Evolutionary conservation across 805 yeast species (phyloP), one percentile per base, ranked within the genome.

Genomic region (Kazachstania kunashirensis): DNA sequence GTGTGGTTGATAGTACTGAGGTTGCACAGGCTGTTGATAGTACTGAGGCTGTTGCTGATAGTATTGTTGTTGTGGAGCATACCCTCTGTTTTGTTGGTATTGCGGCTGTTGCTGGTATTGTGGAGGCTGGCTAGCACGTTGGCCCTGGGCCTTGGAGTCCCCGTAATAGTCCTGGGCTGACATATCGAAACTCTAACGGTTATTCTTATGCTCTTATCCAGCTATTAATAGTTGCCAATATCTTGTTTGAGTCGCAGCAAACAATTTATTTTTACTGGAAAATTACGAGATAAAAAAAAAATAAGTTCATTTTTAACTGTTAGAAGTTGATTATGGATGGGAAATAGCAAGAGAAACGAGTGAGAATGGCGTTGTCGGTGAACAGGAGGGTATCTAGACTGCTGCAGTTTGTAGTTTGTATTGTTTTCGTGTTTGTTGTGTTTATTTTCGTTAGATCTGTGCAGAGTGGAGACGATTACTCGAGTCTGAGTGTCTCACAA

Each of bases 1-100:
- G 34, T 63, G 67, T 42, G 65, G 71, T 40, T 62, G 63, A 34
- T 74, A 52, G 62, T 69, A 54, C 59, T 66, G 38, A 68, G 73
- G 45, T 60, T 65, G 50, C 65, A 67, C 40, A 5, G 21, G 36
- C 63, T 53, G 40, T 17, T 32, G 35, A 63, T 62, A 46, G 60
- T 59, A 59, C 54, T 68, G 45, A 66, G 69, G 59, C 55, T 63
- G 52, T 38, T 40, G 44, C 44, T 55, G 42, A 57, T 55, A 49
- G 49, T 50, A 55, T 43, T 61, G 58, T 49, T 67, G 57, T 57
- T 46, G 53, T 25, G 38, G 42, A 27, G 41, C 46, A 38, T 44
- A 32, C n/a, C 50, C 51, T 34, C 45, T 37, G 20, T 37, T 11
- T 16, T 29, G 21, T 17, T 24, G 38, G 6, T 37, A 29, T 19